Conservation (phyloP, 2,329 filamentous ascomycete species). For the Aspergillus texensis region DNA sequence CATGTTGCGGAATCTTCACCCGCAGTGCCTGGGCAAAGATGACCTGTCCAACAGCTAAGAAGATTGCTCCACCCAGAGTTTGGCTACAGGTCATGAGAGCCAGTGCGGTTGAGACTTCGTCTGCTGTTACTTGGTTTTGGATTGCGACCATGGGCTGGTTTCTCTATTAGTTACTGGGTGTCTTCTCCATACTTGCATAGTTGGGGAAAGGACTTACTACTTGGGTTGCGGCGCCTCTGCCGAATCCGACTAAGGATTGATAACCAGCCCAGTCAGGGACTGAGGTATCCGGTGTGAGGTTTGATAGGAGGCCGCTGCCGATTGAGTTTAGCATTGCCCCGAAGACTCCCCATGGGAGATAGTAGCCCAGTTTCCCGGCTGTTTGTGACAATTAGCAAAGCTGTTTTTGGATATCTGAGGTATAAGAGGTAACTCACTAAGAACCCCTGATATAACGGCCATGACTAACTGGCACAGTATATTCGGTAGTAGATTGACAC, state of each 20-base stretch:
- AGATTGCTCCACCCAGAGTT: constrained; percentile 50
- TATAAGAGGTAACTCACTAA: constrained; percentile 23
- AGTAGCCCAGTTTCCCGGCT: constrained; percentile 34
- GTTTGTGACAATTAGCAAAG: too few relatives aligned
- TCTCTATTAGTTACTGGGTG: too few relatives aligned
- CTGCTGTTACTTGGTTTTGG: constrained; percentile 39
- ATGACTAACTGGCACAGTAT: constrained; percentile 37
- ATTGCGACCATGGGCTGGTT: constrained; percentile 43
- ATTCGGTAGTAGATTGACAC: constrained; percentile 29
- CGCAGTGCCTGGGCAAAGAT: constrained; percentile 50
- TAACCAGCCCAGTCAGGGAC: constrained; percentile 51
- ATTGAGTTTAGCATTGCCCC: constrained; percentile 35
- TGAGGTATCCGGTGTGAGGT: constrained; percentile 40
- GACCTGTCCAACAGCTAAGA: constrained; percentile 56
- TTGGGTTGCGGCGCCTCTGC: constrained; percentile 36
- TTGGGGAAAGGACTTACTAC: constrained; percentile 17
- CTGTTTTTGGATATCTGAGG: too few relatives aligned
- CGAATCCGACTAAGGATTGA: constrained; percentile 48
- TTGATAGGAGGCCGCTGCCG: constrained; percentile 47
- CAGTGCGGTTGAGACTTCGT: constrained; percentile 44
- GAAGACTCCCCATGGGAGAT: constrained; percentile 35
- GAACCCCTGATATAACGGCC: constrained; percentile 35
- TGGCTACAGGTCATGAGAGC: constrained; percentile 43
- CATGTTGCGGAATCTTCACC: constrained; percentile 32
- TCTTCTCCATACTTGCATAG: too few relatives aligned